Base-by-base conservation (phyloP, 2,329 filamentous ascomycete genomes). In the Raffaelea albimanens region DNA sequence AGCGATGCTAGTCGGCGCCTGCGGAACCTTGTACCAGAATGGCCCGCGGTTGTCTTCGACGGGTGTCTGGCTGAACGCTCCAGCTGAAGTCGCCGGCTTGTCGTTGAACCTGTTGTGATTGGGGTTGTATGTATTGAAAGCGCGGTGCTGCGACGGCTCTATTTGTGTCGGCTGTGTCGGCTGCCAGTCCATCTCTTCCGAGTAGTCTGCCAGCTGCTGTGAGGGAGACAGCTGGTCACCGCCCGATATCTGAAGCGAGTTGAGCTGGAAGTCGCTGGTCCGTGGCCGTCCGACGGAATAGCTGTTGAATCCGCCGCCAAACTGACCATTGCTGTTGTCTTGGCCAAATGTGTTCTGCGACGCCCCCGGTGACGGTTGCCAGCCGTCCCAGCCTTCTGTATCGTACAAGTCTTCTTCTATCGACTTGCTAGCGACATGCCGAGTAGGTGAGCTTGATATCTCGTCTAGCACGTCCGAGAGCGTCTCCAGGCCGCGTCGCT, bases 171-270 rank as follows among this genome's bases (percentile, higher is more conserved):
- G 36, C 43, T 69, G 66, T 0, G 78, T 79, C 1, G 82, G 82
- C 2, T 80, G 76, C 80, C 84, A 87, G 57, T 89, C 85, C 85
- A 90, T 89, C 47, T 75, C 74, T 36, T 83, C 76, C 1, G 67
- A 67, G 48, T 73, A 67, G 9, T 23, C n/a, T 2, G 44, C 33
- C 20, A 21, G 11, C 19, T 43, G 21, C 13, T 34, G 29, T 4
- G 47, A 42, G 14, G 22, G 40, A 5, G 31, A 44, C 36, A 25
- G 39, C 13, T 29, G 25, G 7, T 29, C 40, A 20, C 39, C 25
- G 29, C 33, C 45, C 4, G 31, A 8, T 21, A 48, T 21, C 4
- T 14, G 40, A 3, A 50, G 33, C 23, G 45, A 20, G 16, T 33
- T 20, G 23, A 52, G 23, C 18, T 11, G 40, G 5, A 47, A 20